Evolutionary conservation across 108 stramenopile species (phyloP), one percentile per base, ranked within the genome.

Genomic region (Thalassiosira profunda): DNA sequence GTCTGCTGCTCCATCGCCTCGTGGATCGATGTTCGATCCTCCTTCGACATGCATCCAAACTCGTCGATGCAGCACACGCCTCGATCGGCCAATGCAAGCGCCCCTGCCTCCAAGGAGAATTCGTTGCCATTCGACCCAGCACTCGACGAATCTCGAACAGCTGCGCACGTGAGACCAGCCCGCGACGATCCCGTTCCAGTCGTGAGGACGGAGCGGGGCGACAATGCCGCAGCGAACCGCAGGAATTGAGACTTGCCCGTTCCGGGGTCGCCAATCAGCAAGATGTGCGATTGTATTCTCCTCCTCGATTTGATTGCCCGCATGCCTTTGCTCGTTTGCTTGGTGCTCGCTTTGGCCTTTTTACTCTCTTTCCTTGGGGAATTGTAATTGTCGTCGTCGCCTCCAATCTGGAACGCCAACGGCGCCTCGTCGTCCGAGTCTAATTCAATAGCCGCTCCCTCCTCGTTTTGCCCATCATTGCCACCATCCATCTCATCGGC

Each of bases 1-100:
- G 97, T 97, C 72, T 99, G 99, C 76, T 98, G 98, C 70, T 99
- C 99, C 99, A 99, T 98, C 10, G 99, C 99, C 68, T 99, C 99
- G 64, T 98, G 99, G 57, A 99, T 99, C 28, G 97, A 83, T 1
- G 96, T 79, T 42, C 90, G 58, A 73, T 97, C 92, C 65, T 87
- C 82, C 34, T 84, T 80, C 23, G 75, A 84, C 60, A 94, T 94
- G 45, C 89, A 91, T 10, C 90, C 89, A 75, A 95, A 95, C 63
- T 99, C 99, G 66, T 99, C 99, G 58, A 99, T 99, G 79, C 91
- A 92, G 62, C 99, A 99, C 8, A 99, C 85, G 7, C 98, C 98
- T 17, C 95, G 76, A 72, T 98, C 97, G 10, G 99, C 98, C 29
- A 99, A 75, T 0, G 98, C 98, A 34, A 99, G 62, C 2, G 99